phyloP scores from a whole-genome alignment of 2,329 filamentous ascomycete genomes.

The Claviceps arundinis region DNA sequence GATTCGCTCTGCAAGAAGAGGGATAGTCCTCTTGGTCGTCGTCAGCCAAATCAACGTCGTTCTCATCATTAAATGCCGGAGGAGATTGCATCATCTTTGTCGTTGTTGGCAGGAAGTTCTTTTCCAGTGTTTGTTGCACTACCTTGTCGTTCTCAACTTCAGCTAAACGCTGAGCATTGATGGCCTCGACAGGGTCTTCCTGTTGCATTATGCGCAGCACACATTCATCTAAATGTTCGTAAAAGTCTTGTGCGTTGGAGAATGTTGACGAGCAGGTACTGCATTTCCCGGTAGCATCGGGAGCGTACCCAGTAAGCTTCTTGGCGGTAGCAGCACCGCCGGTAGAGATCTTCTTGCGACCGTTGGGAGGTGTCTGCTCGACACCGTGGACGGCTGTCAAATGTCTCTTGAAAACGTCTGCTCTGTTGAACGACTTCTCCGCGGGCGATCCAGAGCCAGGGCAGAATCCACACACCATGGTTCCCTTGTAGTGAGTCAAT shows the following conservation, averaged over 20 bases:
- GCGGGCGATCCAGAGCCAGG: conserved; percentile 76
- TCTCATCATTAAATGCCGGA: conserved; percentile 38
- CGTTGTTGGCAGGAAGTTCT: conserved; percentile 42
- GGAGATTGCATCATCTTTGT: conserved; percentile 28
- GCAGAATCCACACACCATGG: conserved; percentile 93
- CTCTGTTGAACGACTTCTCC: conserved; percentile 91
- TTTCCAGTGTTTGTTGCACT: conserved; percentile 49
- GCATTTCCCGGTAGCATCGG: conserved; percentile 82
- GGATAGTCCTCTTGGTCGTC: conserved; percentile 34
- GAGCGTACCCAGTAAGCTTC: conserved; percentile 57
- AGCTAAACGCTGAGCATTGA: conserved; percentile 53
- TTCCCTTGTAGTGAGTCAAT: conserved; percentile 90
- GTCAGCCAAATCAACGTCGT: conserved; percentile 36
- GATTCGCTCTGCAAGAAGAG: conserved; percentile 30
- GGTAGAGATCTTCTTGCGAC: conserved; percentile 53
- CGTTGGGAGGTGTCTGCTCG: conserved; percentile 85
- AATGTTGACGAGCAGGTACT: conserved; percentile 89
- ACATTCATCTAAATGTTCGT: conserved; percentile 83
- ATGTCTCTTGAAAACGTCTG: conserved; percentile 92
- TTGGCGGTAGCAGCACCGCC: conserved; percentile 35
- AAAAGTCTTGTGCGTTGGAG: conserved; percentile 90
- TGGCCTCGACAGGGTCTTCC: conserved; percentile 55
- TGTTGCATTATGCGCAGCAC: conserved; percentile 59
- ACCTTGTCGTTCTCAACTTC: conserved; percentile 51
- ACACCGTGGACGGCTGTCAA: conserved; percentile 82